These are phyloP conservation scores for Botrytis elliptica DNA, from an alignment of 2,329 filamentous ascomycete genomes.

Conservation along the genomic window DNA sequence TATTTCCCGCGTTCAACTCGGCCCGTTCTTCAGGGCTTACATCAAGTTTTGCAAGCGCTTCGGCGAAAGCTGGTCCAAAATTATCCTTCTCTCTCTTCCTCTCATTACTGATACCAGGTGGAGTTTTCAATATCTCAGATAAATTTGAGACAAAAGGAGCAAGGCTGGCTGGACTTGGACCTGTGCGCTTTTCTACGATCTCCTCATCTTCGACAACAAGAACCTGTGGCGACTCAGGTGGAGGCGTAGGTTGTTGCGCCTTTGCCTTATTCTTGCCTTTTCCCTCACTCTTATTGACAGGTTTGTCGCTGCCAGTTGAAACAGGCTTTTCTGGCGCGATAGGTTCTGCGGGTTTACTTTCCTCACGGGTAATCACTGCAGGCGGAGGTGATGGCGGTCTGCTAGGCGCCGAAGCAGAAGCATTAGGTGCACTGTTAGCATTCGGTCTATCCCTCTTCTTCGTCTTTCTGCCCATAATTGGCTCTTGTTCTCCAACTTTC, in stretches of 20 bases:
- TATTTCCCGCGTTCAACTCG: constrained; percentile 53
- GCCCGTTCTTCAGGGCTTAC: constrained; percentile 56
- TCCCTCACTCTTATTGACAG: constrained; percentile 24
- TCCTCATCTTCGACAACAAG: constrained; percentile 35
- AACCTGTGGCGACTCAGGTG: constrained; percentile 28
- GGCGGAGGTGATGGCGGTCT: constrained; percentile 33
- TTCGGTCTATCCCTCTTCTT: constrained; percentile 71
- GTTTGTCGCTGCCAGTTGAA: constrained; percentile 19
- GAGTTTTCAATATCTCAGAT: constrained; percentile 38
- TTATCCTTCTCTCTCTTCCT: constrained; percentile 19
- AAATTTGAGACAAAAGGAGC: constrained; percentile 31
- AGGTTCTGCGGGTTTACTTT: neutral
- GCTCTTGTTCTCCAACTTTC: constrained; percentile 55
- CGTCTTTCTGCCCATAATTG: constrained; percentile 78
- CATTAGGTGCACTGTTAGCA: constrained; percentile 36
- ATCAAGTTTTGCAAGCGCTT: constrained; percentile 44
- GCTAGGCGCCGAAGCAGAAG: constrained; percentile 34
- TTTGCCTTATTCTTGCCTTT: constrained; percentile 33
- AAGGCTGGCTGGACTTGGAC: constrained; percentile 39
- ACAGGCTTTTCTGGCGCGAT: constrained; percentile 3
- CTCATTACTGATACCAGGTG: constrained; percentile 20
- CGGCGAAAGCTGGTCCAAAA: constrained; percentile 26
- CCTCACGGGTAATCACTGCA: constrained; percentile 20
- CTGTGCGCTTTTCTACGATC: constrained; percentile 30
- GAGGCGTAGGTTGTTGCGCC: constrained; percentile 29